These are phyloP conservation scores for Hortiboletus flavorubellus DNA, from an alignment of 768 basidiomycete genomes.

Conservation along the genomic window DNA sequence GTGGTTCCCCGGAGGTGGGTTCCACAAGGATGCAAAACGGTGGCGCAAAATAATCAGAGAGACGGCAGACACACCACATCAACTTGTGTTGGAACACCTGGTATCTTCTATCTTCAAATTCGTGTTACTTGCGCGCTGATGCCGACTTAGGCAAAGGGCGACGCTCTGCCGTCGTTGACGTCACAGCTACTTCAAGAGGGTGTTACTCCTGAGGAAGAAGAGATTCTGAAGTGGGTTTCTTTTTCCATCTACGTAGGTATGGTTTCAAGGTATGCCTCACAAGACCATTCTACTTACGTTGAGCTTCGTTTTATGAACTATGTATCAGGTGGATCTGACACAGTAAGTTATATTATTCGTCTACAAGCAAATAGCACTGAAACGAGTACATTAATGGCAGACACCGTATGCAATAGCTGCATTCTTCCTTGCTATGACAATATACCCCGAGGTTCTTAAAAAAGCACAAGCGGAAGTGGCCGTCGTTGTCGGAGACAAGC, in stretches of 20 bases:
- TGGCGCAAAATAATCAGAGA: constrained; percentile 6
- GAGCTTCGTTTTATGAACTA: not conserved
- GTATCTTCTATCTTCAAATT: not conserved
- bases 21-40: constrained; percentile 8
- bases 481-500: constrained; percentile 1
- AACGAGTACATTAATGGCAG: constrained; percentile 11
- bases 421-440: constrained; percentile 12
- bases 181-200: constrained; percentile 11
- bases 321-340: constrained; percentile 26
- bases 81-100: constrained; percentile 13
- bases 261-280: not conserved
- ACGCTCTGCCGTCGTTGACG: constrained; percentile 12
- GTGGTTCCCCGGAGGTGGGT: constrained; percentile 23
- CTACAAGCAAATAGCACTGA: not conserved
- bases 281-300: not conserved
- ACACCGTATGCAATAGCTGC: constrained; percentile 4
- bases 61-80: not conserved
- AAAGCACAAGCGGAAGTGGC: constrained; percentile 17
- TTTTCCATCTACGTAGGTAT: constrained; percentile 18
- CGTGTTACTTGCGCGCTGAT: not conserved
- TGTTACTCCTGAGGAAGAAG: not conserved
- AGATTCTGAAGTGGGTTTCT: constrained; percentile 12
- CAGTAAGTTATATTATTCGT: constrained; percentile 22
- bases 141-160: constrained; percentile 2
- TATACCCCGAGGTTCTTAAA: not conserved